Conservation (phyloP, 805 yeast genomes). For the Nakazawaea sp. region DNA sequence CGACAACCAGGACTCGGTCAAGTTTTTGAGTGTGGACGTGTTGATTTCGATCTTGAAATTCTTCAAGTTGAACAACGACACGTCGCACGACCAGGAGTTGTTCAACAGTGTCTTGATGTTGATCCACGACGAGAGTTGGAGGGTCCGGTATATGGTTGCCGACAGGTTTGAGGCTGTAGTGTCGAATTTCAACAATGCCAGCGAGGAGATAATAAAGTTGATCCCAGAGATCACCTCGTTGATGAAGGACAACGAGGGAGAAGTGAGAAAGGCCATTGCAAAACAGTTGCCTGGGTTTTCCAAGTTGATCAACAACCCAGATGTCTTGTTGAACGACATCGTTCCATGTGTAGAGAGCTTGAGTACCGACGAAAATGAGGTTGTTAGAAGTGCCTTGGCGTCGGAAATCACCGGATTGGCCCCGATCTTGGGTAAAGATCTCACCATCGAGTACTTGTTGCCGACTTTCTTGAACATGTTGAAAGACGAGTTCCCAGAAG, state of each 20-base stretch:
- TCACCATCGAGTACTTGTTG: constrained; percentile 72
- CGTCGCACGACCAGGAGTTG: constrained; percentile 54
- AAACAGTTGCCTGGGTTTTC: constrained; percentile 82
- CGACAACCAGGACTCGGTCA: constrained; percentile 94
- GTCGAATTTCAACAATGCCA: constrained; percentile 49
- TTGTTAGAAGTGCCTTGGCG: constrained; percentile 90
- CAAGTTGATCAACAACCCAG: constrained; percentile 33
- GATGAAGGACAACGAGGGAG: constrained; percentile 92
- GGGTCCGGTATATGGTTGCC: constrained; percentile 98
- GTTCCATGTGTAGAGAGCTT: constrained; percentile 79
- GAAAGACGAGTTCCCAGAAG: constrained; percentile 96
- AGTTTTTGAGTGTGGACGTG: constrained; percentile 82
- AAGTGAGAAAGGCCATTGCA: constrained; percentile 91
- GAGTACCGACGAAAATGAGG: constrained; percentile 87
- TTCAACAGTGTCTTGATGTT: constrained; percentile 61
- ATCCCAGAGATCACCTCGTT: constrained; percentile 68
- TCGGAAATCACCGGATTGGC: constrained; percentile 81
- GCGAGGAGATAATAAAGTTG: constrained; percentile 46
- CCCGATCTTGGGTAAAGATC: constrained; percentile 76
- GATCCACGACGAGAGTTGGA: constrained; percentile 90
- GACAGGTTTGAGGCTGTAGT: constrained; percentile 80
- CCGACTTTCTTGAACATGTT: constrained; percentile 91
- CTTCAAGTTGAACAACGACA: constrained; percentile 52
- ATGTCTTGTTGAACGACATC: constrained; percentile 55
- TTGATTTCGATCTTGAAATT: constrained; percentile 74